phyloP scores from a whole-genome alignment of 148 eudicot genomes.

The Fagopyrum tataricum region DNA sequence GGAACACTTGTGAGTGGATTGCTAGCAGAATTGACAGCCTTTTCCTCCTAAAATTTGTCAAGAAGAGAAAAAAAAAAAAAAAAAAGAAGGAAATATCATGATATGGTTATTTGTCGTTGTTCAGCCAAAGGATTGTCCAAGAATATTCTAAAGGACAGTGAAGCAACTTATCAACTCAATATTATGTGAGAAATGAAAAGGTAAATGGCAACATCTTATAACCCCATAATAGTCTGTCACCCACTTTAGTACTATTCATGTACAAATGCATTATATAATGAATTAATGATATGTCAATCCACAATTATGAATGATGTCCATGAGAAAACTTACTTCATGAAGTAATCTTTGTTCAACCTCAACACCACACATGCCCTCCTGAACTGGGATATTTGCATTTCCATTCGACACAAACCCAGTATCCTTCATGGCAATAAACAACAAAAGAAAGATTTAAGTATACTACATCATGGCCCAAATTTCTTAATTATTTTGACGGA shows the following conservation, averaged over 20 bases:
- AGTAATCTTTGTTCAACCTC: conserved; percentile 64
- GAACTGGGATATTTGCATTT: conserved; percentile 33
- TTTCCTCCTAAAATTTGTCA: conserved; percentile 39
- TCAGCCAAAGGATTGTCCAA: neutral
- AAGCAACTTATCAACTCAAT: neutral
- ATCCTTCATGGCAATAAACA: conserved; percentile 36
- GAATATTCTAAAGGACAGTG: neutral
- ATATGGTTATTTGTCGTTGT: neutral
- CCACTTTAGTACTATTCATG: neutral
- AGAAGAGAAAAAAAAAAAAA: conserved; percentile 4
- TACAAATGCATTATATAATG: neutral
- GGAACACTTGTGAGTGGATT: conserved; percentile 29
- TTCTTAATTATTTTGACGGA: neutral
- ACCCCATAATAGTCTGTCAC: neutral
- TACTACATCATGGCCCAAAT: neutral
- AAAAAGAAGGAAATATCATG: neutral
- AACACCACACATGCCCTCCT: conserved; percentile 73
- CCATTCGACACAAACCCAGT: conserved; percentile 57
- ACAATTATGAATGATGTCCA: neutral
- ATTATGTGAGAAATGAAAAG: neutral
- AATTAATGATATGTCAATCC: neutral
- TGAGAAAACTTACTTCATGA: conserved; percentile 23
- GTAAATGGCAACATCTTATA: neutral
- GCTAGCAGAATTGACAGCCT: conserved; percentile 26
- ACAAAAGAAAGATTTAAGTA: neutral